These are phyloP conservation scores for Fraxinus excelsior DNA, from an alignment of 257 asterid genomes.

Conservation along the genomic window DNA sequence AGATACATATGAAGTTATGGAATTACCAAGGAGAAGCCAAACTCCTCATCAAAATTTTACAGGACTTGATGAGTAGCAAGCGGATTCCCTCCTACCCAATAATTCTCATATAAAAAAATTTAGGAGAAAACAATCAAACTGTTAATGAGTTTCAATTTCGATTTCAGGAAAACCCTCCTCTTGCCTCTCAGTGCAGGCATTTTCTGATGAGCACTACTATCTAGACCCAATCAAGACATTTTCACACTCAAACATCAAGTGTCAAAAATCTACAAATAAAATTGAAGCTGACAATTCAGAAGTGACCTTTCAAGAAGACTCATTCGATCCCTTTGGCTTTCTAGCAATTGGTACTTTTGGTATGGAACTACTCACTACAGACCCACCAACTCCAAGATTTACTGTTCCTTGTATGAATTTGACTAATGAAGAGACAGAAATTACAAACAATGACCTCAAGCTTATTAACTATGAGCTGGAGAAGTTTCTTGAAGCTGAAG, in stretches of 20 bases:
- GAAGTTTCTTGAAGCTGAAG: conserved; percentile 68
- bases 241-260: conserved; percentile 27
- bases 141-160: conserved; percentile 28
- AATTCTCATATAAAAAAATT: background rate
- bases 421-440: conserved; percentile 41
- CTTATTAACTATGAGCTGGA: conserved; percentile 69
- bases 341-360: conserved; percentile 92
- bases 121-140: background rate
- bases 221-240: conserved; percentile 42
- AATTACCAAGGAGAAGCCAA: background rate
- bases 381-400: conserved; percentile 76
- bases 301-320: conserved; percentile 43
- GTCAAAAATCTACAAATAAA: background rate
- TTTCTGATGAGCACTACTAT: conserved; percentile 46
- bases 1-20: background rate
- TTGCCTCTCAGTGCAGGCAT: conserved; percentile 40
- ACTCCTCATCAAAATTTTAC: background rate
- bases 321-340: conserved; percentile 66
- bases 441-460: conserved; percentile 61
- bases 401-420: conserved; percentile 37
- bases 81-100: background rate
- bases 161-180: conserved; percentile 54
- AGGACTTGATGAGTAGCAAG: background rate
- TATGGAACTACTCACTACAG: conserved; percentile 46
- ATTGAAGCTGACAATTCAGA: conserved; percentile 27